Base-by-base conservation (phyloP, 1,284 basidiomycete species). In the Austroboletus rostrupii region DNA sequence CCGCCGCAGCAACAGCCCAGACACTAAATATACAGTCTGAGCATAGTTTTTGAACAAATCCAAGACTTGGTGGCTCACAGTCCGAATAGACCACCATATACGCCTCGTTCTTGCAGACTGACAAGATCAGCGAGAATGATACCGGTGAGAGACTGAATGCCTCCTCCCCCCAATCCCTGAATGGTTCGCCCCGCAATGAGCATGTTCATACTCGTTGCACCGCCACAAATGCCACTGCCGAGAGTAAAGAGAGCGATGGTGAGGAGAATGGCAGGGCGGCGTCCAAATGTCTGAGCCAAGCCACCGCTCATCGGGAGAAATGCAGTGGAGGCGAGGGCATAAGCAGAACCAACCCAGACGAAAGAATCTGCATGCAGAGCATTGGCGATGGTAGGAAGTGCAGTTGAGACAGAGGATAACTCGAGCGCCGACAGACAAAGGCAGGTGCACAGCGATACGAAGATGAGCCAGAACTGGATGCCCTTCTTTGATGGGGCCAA, bases 51-150 rank as follows among this genome's bases (percentile, higher is more conserved):
- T 37, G n/a, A 11, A n/a, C n/a, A 14, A 19, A 12, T n/a, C 9
- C 17, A 5, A n/a, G 11, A 37, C n/a, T n/a, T n/a, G n/a, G n/a
- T n/a, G n/a, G 29, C 58, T 45, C 26, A 60, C 58, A 60, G 36
- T n/a, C 52, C 47, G 43, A 54, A 60, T n/a, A 68, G 54, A 26
- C 71, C 68, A 3, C 62, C 56, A 39, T 70, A 73, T 16, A 61
- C 41, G 13, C 72, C 72, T 6, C 72, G 60, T 45, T 75, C 71
- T 20, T 59, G 53, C 2, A 74, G 60, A 1, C 70, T 61, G 3
- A 72, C 70, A n/a, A 75, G 54, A 54, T 74, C 72, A 3, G 65
- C 63, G 3, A 72, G 48, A 37, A 74, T 60, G 53, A 74, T 70
- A 13, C 63, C 63, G 1, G 64, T 61, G 17, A 71, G 48, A 3